Evolutionary conservation across 1,139 yeast genomes (phyloP).

Genomic region (Saccharomycopsis hybrid): DNA sequence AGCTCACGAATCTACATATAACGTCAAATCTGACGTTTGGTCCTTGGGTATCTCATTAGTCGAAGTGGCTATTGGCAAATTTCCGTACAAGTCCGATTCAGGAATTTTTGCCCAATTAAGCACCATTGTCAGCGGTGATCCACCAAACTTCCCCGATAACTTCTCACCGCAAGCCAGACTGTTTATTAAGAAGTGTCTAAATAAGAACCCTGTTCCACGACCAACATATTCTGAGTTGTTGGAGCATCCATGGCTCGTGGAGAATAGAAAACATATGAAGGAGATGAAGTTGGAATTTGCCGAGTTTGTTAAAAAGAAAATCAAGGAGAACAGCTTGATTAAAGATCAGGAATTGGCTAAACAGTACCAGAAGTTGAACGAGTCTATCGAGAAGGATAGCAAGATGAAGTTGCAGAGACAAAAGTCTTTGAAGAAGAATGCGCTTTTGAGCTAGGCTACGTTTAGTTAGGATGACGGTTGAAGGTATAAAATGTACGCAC

Average conservation of each 20-base stretch:
- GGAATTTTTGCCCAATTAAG: conserved; percentile 88
- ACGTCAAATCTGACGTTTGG: conserved; percentile 97
- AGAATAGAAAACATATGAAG: conserved; percentile 9
- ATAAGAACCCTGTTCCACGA: conserved; percentile 72
- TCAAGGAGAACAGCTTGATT: conserved; percentile 7
- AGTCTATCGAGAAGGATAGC: neutral
- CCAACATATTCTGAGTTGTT: conserved; percentile 77
- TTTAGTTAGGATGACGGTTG: no score
- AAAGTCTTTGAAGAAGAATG: neutral
- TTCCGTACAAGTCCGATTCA: conserved; percentile 93
- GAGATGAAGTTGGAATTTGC: conserved; percentile 25
- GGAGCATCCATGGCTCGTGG: conserved; percentile 71
- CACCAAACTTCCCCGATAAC: conserved; percentile 61
- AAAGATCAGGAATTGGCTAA: conserved; percentile 12
- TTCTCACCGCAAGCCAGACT: conserved; percentile 74
- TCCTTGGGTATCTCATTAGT: conserved; percentile 83
- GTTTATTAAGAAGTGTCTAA: conserved; percentile 74
- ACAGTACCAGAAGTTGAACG: conserved; percentile 1
- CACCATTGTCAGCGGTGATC: conserved; percentile 95
- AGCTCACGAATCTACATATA: conserved; percentile 65
- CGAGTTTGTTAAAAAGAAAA: neutral
- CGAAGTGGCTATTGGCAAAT: conserved; percentile 85
- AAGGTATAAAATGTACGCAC: no score
- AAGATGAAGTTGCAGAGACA: neutral
- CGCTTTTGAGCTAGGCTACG: no score